Percentiles rank a stretch among this genome's conserved stretches.
Evolutionary conservation across 805 yeast species (phyloP).

Genomic region (Suhomyces prunicola): DNA sequence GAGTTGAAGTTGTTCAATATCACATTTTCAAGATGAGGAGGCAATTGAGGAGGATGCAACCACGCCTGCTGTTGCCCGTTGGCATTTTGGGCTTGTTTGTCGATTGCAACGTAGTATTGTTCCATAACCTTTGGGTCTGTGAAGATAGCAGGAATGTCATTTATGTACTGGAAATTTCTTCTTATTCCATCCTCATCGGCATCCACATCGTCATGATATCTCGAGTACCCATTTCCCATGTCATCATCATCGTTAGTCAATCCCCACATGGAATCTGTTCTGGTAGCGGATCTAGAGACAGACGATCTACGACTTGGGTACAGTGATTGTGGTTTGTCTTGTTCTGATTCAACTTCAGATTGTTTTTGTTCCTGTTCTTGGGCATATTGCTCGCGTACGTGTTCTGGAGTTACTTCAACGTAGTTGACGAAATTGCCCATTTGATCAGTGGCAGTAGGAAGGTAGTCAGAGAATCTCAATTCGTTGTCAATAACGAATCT

Average conservation of each 20-base stretch:
- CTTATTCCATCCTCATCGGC: slow-evolving; percentile 21
- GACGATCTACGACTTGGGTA: slow-evolving; percentile 26
- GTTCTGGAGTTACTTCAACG: slow-evolving; percentile 63
- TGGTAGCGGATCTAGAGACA: slow-evolving; percentile 26
- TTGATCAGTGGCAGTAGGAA: slow-evolving; percentile 97
- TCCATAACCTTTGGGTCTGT: slow-evolving; percentile 87
- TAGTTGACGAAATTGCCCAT: slow-evolving; percentile 95
- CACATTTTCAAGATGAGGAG: slow-evolving; percentile 94
- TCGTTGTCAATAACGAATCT: slow-evolving; percentile 94
- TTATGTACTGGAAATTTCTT: slow-evolving; percentile 45
- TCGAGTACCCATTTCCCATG: slow-evolving; percentile 76
- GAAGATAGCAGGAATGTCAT: slow-evolving; percentile 76
- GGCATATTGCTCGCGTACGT: slow-evolving; percentile 27
- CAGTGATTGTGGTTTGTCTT: slow-evolving; percentile 11
- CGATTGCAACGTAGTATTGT: slow-evolving; percentile 74
- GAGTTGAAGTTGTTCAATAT: slow-evolving; percentile 70
- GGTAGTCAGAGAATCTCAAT: slow-evolving; percentile 76
- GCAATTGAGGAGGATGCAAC: slow-evolving; percentile 93
- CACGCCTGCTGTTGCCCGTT: slow-evolving; percentile 56
- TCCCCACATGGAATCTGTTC: slow-evolving; percentile 61
- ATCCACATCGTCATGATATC: slow-evolving; percentile 61
- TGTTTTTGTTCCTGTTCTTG: slow-evolving; percentile 20
- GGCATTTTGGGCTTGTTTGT: slow-evolving; percentile 59
- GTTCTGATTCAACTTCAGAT: slow-evolving; percentile 15
- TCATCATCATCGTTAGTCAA: slow-evolving; percentile 69